A percentile compares a stretch with the other conserved stretches of the same genome.
Conservation (phyloP, 169 alveolate species). For the Plasmodium yoelii region DNA sequence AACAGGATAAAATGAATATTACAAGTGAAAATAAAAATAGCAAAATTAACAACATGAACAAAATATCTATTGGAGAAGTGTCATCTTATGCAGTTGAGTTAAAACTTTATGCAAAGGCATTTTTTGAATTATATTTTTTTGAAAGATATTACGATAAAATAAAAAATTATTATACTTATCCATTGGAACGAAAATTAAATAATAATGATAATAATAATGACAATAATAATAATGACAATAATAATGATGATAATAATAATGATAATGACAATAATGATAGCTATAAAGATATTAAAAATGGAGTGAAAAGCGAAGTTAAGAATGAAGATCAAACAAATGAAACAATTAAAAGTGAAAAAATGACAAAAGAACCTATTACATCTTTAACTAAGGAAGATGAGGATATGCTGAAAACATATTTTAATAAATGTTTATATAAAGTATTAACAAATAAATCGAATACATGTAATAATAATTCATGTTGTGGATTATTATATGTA, state of each 20-base stretch:
- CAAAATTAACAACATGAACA: not conserved
- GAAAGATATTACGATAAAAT: not conserved
- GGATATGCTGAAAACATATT: constrained; percentile 18
- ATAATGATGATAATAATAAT: too few relatives aligned
- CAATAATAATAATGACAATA: too few relatives aligned
- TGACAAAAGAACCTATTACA: too few relatives aligned
- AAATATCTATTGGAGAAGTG: constrained; percentile 10
- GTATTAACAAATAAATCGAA: constrained; percentile 23
- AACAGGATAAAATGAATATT: not conserved
- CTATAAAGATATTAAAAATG: not conserved
- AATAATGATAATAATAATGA: too few relatives aligned
- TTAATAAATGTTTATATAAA: constrained; percentile 63
- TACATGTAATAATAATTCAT: constrained; percentile 80
- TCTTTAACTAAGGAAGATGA: not conserved
- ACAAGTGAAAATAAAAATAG: not conserved
- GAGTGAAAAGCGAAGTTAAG: not conserved
- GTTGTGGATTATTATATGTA: constrained; percentile 84
- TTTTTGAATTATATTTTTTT: constrained; percentile 48
- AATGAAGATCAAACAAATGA: not conserved
- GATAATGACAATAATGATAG: too few relatives aligned
- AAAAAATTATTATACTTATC: not conserved
- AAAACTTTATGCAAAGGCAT: constrained; percentile 71
- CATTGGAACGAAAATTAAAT: not conserved
- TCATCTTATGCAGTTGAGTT: constrained; percentile 72
- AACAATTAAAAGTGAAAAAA: not conserved